Evolutionary conservation across 2,329 filamentous ascomycete genomes (phyloP), one percentile per base, ranked within the genome.

Genomic region (Zymoseptoria pseudotritici): DNA sequence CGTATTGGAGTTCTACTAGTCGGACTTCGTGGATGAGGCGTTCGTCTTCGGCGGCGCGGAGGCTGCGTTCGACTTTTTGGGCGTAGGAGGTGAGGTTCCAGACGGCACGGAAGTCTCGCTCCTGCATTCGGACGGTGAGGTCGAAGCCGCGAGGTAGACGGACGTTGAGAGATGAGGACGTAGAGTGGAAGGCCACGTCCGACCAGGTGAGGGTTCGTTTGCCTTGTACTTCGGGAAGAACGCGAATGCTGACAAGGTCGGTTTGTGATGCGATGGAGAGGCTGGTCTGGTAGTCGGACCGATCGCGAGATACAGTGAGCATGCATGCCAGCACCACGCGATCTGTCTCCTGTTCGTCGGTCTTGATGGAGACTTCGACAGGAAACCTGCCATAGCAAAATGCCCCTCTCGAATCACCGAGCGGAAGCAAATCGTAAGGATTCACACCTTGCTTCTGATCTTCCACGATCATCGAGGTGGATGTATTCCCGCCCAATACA

Each of bases 81-180:
- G 88, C 90, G 71, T 95, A 93, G 61, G 96, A 90, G 65, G 91
- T 90, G 74, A 95, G 90, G 67, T 85, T 88, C 84, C 87, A 92
- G 10, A 96, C 75, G 63, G 83, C 86, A 62, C 86, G 84, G 76
- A 89, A 96, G 70, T 96, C 90, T n/a, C 83, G 78, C 67, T 91
- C 88, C 13, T 80, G 81, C 70, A 91, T 86, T 63, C 88, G 85
- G 19, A 94, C 77, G 20, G 83, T 83, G 50, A 96, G 76, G 60
- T 87, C 77, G 69, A 94, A 93, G 0, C 89, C 89, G 65, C 90
- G 85, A 0, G 89, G 88, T 19, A 96, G 76, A 61, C 83, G 83
- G 46, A 96, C 73, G 20, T 86, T 83, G 59, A 96, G 80, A 0
- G 83, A 81, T 61, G 80, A 82, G 6, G 81, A 80, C 54, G 88